Evolutionary conservation across 768 basidiomycete species (phyloP).

Genomic region (Russula ochroleuca): DNA sequence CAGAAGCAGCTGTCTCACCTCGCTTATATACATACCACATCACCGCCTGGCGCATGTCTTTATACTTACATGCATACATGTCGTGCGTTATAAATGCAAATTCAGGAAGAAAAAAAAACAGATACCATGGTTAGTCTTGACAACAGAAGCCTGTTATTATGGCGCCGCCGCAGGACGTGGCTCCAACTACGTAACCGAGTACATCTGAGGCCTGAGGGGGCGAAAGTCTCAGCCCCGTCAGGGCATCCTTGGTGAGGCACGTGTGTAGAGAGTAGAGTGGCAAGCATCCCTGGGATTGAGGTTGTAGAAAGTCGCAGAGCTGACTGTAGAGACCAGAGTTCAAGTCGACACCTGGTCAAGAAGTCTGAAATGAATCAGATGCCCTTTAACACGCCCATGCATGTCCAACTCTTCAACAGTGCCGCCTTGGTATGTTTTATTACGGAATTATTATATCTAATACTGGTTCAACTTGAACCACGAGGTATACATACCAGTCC

Average conservation of each 20-base stretch:
- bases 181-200: not conserved
- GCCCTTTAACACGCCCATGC: not conserved
- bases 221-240: not conserved
- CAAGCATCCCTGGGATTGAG: not conserved
- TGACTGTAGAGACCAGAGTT: not conserved
- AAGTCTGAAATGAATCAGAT: not conserved
- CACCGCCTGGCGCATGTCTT: no score
- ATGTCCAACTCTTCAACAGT: not conserved
- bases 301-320: not conserved
- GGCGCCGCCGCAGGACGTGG: not conserved
- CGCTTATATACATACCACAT: no score
- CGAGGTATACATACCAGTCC: not conserved
- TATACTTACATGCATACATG: no score
- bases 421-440: not conserved
- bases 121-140: not conserved
- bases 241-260: not conserved
- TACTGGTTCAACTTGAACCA: not conserved
- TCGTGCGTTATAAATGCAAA: no score
- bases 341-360: not conserved
- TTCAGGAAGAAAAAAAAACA: no score
- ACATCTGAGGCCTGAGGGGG: not conserved
- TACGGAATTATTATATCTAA: not conserved
- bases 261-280: not conserved
- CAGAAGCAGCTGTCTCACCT: no score
- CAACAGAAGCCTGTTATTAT: slow-evolving; percentile 3